These are phyloP conservation scores for Lichtheimia hyalospora DNA, from an alignment of 371 early-diverging fungal species.

Conservation along the genomic window DNA sequence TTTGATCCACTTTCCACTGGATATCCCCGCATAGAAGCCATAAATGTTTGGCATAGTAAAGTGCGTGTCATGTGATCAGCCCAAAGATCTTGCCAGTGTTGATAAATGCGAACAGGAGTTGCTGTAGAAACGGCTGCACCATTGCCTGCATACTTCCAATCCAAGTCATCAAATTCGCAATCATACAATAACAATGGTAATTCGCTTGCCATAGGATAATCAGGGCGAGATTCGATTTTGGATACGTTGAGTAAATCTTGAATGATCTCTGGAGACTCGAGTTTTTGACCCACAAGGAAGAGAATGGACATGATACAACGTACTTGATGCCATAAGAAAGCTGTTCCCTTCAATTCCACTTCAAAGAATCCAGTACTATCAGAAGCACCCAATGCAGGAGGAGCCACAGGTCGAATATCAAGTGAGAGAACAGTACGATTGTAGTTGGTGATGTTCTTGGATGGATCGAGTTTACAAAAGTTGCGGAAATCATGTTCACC, in stretches of 20 bases:
- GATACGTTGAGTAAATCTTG: slow-evolving; percentile 35
- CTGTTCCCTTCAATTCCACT: slow-evolving; percentile 75
- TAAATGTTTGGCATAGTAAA: slow-evolving; percentile 26
- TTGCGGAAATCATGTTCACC: slow-evolving; percentile 94
- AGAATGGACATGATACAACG: slow-evolving; percentile 94
- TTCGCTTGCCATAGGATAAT: slow-evolving; percentile 75
- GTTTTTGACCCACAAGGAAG: slow-evolving; percentile 75
- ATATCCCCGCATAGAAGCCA: slow-evolving; percentile 7
- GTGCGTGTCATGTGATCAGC: slow-evolving; percentile 50
- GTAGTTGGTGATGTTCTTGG: slow-evolving; percentile 78
- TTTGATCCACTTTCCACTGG: slow-evolving; percentile 1
- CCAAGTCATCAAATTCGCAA: slow-evolving; percentile 72
- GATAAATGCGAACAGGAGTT: slow-evolving; percentile 19
- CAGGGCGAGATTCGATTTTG: slow-evolving; percentile 38
- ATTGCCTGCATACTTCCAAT: slow-evolving; percentile 53
- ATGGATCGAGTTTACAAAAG: slow-evolving; percentile 91
- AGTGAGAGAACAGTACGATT: slow-evolving; percentile 69
- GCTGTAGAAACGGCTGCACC: slow-evolving; percentile 1
- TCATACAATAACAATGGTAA: slow-evolving; percentile 86
- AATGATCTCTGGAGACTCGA: slow-evolving; percentile 40
- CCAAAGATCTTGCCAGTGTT: slow-evolving; percentile 55
- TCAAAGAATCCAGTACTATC: slow-evolving; percentile 56
- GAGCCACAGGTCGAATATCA: slow-evolving; percentile 58
- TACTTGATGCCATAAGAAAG: slow-evolving; percentile 97
- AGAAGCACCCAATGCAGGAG: slow-evolving; percentile 5